Percentiles rank a stretch among this genome's conserved stretches.
These are phyloP conservation scores for Colletotrichum sp. DNA, from an alignment of 2,329 filamentous ascomycete species.

Conservation along the genomic window DNA sequence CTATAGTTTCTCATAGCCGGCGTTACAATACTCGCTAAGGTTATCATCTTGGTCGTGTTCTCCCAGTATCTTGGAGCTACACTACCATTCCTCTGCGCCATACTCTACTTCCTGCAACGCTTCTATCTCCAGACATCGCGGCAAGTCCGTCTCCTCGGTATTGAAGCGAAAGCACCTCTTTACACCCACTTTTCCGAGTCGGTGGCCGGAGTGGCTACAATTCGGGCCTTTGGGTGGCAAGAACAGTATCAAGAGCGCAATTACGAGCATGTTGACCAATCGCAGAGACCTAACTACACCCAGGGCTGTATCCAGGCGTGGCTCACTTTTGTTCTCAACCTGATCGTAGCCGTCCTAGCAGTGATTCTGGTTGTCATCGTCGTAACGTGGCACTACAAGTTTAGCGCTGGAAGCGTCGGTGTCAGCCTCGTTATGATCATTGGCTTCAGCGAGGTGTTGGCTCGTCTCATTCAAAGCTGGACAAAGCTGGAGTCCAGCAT, in stretches of 20 bases:
- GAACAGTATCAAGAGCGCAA: not conserved
- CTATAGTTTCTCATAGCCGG: not conserved
- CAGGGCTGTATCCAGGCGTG: not conserved
- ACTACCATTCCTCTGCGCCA: conserved; percentile 25
- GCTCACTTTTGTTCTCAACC: not conserved
- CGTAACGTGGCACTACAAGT: conserved; percentile 26
- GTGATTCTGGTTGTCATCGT: not conserved
- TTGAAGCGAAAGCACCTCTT: conserved; percentile 37
- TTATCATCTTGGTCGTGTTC: not conserved
- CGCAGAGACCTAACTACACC: not conserved
- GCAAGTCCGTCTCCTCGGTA: conserved; percentile 35
- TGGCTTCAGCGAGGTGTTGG: not conserved
- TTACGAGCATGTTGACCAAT: not conserved
- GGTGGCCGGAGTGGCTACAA: conserved; percentile 20
- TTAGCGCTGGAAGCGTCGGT: conserved; percentile 31
- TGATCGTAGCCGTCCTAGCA: not conserved
- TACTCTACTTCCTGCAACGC: conserved; percentile 31
- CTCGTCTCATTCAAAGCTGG: conserved; percentile 1
- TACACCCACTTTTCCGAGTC: conserved; percentile 34
- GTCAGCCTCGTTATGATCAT: conserved; percentile 15
- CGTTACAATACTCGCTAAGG: not conserved
- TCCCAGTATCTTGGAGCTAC: conserved; percentile 28
- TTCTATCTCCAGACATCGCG: conserved; percentile 39
- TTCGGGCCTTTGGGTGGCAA: conserved; percentile 23
- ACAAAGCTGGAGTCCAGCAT: conserved; percentile 25